Percentiles rank a stretch among this genome's conserved stretches.
Conservation (phyloP, 108 stramenopile genomes). For the Epipyxis sp. region DNA sequence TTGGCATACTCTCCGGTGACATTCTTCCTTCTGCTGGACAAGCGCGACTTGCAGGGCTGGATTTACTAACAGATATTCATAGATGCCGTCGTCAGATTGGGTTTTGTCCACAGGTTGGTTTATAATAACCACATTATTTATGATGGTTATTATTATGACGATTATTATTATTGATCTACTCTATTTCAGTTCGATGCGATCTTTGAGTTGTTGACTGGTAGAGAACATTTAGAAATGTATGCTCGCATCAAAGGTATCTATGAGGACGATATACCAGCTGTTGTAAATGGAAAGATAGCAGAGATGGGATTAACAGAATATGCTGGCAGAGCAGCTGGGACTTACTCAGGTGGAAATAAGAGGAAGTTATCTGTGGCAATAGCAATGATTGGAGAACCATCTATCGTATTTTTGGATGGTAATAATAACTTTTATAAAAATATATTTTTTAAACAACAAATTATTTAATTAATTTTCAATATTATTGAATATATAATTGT, state of each 20-base stretch:
- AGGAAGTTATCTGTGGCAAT: slow-evolving; percentile 51
- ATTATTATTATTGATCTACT: too few relatives aligned
- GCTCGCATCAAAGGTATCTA: slow-evolving; percentile 84
- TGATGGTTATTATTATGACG: too few relatives aligned
- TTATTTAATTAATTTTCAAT: too few relatives aligned
- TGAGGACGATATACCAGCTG: slow-evolving; percentile 27
- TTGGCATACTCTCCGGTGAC: slow-evolving; percentile 88
- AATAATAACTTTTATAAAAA: too few relatives aligned
- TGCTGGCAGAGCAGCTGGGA: slow-evolving; percentile 49
- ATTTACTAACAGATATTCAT: slow-evolving; percentile 65
- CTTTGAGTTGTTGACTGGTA: slow-evolving; percentile 86
- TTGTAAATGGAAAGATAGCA: slow-evolving; percentile 67
- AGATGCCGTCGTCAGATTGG: slow-evolving; percentile 69
- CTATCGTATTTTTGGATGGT: slow-evolving; percentile 60
- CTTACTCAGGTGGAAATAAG: slow-evolving; percentile 43
- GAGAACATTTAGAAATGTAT: slow-evolving; percentile 91
- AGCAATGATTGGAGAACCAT: slow-evolving; percentile 19
- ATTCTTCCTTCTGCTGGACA: slow-evolving; percentile 82
- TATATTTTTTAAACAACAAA: too few relatives aligned
- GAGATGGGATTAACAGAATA: slow-evolving; percentile 72
- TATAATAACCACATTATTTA: too few relatives aligned
- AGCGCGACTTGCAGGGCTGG: slow-evolving; percentile 71
- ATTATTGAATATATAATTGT: too few relatives aligned
- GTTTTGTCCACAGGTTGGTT: slow-evolving; percentile 97
- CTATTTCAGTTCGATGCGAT: slow-evolving; percentile 98